Base-by-base conservation (phyloP, 495 filamentous ascomycete genomes). In the Elaphomyces granulatus region DNA sequence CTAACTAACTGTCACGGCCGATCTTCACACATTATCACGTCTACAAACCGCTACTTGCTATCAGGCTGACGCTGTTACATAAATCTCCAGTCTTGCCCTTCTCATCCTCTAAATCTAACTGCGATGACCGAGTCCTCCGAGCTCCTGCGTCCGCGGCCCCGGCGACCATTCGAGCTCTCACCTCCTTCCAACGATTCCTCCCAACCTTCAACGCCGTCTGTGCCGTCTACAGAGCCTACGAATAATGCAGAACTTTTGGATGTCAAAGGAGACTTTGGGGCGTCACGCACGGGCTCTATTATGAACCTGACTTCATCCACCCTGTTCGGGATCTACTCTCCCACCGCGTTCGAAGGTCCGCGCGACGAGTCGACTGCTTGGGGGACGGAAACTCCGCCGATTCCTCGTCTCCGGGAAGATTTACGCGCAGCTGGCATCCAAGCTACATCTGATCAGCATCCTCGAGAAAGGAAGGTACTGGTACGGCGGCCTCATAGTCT, bases 241-340 rank as follows among this genome's bases (percentile, higher is more conserved):
- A 35, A 44, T 34, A 12, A 42, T 4, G 14, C 42, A 6, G 43
- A 45, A 15, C 15, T 35, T 1, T 49, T 64, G 14, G 58, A 49
- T 20, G 51, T 56, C 26, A 55, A 58, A 18, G 50, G 16, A 52
- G 50, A 32, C 51, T 59, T 19, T 46, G 50, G 38, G 52, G 50
- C 28, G 58, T 67, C 32, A 77, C 74, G 81, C 38, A 80, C 78
- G 20, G 74, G 77, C 37, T 94, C 87, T 2, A 69, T 83, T 19
- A 70, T 88, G 49, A 93, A 94, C 54, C 71, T 96, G 37, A 94
- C 87, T 19, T 77, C 81, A 10, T 83, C 83, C 2, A 94, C 90
- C 1, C 74, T 96, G 0, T 81, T 78, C 46, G 90, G 90, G 33
- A 98, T 96, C 54, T 96, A 90, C 63, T 71, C 75, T 8, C 82